Conservation (phyloP, 2,329 filamentous ascomycete species). For the Biscogniauxia marginata region DNA sequence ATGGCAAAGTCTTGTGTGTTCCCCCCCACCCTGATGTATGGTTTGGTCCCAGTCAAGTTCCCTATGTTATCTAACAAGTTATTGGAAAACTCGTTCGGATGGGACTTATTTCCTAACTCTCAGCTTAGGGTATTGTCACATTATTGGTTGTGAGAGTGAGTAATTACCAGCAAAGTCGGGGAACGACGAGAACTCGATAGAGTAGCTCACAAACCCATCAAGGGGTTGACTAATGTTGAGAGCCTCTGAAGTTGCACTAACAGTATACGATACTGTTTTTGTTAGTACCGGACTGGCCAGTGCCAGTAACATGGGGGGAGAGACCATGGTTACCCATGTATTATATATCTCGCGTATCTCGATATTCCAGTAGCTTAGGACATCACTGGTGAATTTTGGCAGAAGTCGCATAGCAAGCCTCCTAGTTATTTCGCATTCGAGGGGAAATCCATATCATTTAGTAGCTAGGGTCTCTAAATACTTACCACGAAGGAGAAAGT, state of each 20-base stretch:
- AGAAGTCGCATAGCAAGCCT: neutral
- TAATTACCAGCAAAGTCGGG: conserved; percentile 35
- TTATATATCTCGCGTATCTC: neutral
- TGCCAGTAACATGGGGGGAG: neutral
- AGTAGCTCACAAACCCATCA: conserved; percentile 42
- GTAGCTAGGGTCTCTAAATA: neutral
- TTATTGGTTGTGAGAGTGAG: neutral
- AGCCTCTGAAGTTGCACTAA: conserved; percentile 9
- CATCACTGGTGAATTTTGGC: neutral
- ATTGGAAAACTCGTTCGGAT: conserved; percentile 59
- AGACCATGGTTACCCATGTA: neutral
- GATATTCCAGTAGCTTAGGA: neutral
- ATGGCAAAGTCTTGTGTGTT: conserved; percentile 66
- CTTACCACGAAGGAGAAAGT: neutral
- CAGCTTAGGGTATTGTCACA: conserved; percentile 25
- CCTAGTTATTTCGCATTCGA: neutral
- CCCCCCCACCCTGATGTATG: conserved; percentile 62
- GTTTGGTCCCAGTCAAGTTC: conserved; percentile 53
- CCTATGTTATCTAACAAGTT: conserved; percentile 58
- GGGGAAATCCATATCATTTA: neutral
- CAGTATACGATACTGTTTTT: neutral
- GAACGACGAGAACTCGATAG: conserved; percentile 41
- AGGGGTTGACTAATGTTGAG: conserved; percentile 30
- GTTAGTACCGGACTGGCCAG: neutral
- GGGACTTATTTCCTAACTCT: conserved; percentile 36